phyloP scores from a whole-genome alignment of 768 basidiomycete species.

The Pholiota molesta region DNA sequence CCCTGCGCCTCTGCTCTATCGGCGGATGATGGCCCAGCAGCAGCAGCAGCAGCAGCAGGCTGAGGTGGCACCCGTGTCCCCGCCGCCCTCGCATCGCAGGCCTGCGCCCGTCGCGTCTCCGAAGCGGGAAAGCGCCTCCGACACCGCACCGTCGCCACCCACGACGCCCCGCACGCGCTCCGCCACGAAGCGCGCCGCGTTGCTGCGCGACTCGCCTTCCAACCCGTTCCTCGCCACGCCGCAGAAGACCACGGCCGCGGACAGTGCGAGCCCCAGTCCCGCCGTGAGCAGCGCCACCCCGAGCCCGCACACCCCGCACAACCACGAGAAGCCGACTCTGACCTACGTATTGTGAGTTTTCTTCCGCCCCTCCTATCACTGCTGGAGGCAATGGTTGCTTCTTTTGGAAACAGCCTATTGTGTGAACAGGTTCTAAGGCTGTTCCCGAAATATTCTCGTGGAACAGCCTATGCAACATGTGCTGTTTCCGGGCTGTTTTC shows the following conservation, averaged over 20 bases:
- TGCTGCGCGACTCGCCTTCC: constrained; percentile 63
- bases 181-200: constrained; percentile 25
- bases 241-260: constrained; percentile 33
- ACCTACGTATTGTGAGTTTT: constrained; percentile 73
- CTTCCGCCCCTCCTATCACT: too few species aligned
- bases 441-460: too few species aligned
- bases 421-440: too few species aligned
- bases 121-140: constrained; percentile 7
- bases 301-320: constrained; percentile 39
- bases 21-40: constrained; percentile 31
- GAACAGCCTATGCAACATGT: too few species aligned
- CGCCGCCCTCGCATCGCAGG: constrained; percentile 66
- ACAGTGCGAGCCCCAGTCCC: constrained; percentile 31
- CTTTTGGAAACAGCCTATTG: too few species aligned
- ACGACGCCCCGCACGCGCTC: constrained; percentile 38
- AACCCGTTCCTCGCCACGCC: constrained; percentile 69
- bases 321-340: constrained; percentile 61
- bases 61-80: constrained; percentile 55
- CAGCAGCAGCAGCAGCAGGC: constrained; percentile 18
- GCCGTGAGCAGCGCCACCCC: constrained; percentile 26
- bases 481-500: too few species aligned
- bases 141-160: constrained; percentile 34
- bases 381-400: too few species aligned
- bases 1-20: constrained; percentile 37
- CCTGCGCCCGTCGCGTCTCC: constrained; percentile 14